Evolutionary conservation across 441 rosid species (phyloP), one percentile per base, ranked within the genome.

Genomic region (Populus hybrid): DNA sequence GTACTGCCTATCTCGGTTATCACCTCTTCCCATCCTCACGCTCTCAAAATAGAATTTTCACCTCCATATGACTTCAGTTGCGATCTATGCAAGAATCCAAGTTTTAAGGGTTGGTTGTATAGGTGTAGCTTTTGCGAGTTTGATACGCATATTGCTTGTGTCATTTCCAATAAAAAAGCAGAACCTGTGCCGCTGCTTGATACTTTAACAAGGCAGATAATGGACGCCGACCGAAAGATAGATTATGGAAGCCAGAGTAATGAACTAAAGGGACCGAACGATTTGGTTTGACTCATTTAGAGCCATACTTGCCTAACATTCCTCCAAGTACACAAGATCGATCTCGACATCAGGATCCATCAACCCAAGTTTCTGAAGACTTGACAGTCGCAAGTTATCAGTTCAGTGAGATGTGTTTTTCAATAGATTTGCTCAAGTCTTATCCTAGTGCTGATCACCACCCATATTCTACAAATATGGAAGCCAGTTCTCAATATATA

Each of bases 111-210:
- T 8, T 89, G 92, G 94, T 83, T 90, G 0, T 89, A 89, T 74
- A 76, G 89, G 46, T 90, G 94, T 73, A 79, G 75, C 8, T 78
- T 76, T 67, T 90, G 91, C 66, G 92, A 87, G 71, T 90, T 86
- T 34, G 87, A 90, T 70, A 65, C 88, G 5, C 91, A 90, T 78
- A 83, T 84, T 69, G 73, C 75, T 42, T 88, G 92, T 72, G 89
- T 88, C 35, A 71, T 88, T 71, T 75, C 74, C 12, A 73, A 81
- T 65, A 82, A 78, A 36, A 85, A 32, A 28, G 34, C 54, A 38
- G 73, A 80, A 36, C 34, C 78, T 10, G 42, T 75, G 74, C 69
- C 74, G 16, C 36, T 21, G 65, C 57, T 73, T 20, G 69, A 73
- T 12, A 9, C 54, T 46, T 12, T 46, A 46, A 46, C 16, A 46